Evolutionary conservation across 176 grass and related monocot genomes (phyloP), one percentile per base, ranked within the genome.

Genomic region (Alloteropsis semialata): DNA sequence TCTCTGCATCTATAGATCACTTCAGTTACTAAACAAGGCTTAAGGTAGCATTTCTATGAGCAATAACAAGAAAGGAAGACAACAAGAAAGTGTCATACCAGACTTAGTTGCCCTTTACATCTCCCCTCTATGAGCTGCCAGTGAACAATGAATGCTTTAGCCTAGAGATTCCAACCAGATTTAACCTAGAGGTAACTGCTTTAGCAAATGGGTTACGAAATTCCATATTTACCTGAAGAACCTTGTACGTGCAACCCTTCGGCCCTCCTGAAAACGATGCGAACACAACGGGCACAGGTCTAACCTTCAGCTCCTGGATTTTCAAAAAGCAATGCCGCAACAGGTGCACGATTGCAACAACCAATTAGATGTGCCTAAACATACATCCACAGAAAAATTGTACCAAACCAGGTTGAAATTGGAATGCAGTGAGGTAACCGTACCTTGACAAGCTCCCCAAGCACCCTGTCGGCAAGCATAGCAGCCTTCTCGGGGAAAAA

Each of bases 241-340:
- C 90, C 87, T 98, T 98, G 70, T 98, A 98, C 36, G 88, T 95
- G 84, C 92, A 98, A 61, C 96, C 92, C 88, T 98, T 98, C 4
- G 96, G 89, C 25, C 96, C 96, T 56, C 92, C 92, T 0, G 96
- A 98, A 83, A 98, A 98, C 10, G 92, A 89, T 8, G 89, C 88
- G 33, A 98, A 93, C 72, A 93, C 91, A 51, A 98, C 86, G 29
- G 96, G 96, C 62, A 79, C 61, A 19, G 89, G 71, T 45, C 72
- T 88, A 64, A 67, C 25, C 85, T 93, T 98, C 37, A 98, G 64
- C 84, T 95, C 92, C 96, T 98, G 78, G 22, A 84, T 79, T 74
- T 85, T 74, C 22, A 37, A 79, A 65, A 17, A 87, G 36, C 3
- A 7, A 60, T 68, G 69, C 42, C 57, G 41, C 12, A 80, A 57